A percentile compares a stretch with the other conserved stretches of the same genome.
Evolutionary conservation across 176 grass and related monocot species (phyloP).

Genomic region (Juncus inflexus): DNA sequence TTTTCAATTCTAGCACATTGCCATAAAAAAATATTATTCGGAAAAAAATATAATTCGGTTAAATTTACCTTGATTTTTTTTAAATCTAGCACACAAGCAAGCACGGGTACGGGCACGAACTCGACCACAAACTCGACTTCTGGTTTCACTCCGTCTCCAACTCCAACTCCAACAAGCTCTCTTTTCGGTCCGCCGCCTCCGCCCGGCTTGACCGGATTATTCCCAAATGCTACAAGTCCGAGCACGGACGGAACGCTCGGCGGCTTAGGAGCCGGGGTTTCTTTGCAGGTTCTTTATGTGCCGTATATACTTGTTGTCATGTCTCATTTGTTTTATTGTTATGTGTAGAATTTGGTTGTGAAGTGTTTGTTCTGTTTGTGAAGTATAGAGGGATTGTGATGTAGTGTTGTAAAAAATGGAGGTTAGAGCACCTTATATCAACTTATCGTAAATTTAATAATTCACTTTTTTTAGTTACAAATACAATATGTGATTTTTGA

Average conservation of each 20-base stretch:
- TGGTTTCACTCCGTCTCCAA: background rate
- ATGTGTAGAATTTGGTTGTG: slow-evolving; percentile 12
- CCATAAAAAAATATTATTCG: too few species aligned
- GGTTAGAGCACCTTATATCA: background rate
- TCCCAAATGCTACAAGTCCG: slow-evolving; percentile 6
- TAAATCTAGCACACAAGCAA: background rate
- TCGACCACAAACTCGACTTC: slow-evolving; percentile 14
- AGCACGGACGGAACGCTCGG: slow-evolving; percentile 4
- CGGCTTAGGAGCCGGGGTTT: slow-evolving; percentile 12
- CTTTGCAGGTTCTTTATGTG: slow-evolving; percentile 3
- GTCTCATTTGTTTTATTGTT: slow-evolving; percentile 21
- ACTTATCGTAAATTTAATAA: slow-evolving; percentile 8
- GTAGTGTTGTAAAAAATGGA: slow-evolving; percentile 23
- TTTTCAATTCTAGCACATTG: too few species aligned
- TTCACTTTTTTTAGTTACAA: too few species aligned
- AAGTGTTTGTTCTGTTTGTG: slow-evolving; percentile 7
- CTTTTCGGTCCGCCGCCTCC: slow-evolving; percentile 21
- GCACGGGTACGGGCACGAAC: slow-evolving; percentile 2
- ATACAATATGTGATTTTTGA: too few species aligned
- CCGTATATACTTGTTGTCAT: slow-evolving; percentile 13
- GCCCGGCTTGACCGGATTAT: background rate
- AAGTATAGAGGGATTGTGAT: background rate
- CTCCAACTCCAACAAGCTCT: slow-evolving; percentile 16
- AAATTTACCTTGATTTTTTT: background rate
- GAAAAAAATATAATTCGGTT: too few species aligned